phyloP scores from a whole-genome alignment of 192 early-diverging fungal species.

The Paraglomus brasilianum region DNA sequence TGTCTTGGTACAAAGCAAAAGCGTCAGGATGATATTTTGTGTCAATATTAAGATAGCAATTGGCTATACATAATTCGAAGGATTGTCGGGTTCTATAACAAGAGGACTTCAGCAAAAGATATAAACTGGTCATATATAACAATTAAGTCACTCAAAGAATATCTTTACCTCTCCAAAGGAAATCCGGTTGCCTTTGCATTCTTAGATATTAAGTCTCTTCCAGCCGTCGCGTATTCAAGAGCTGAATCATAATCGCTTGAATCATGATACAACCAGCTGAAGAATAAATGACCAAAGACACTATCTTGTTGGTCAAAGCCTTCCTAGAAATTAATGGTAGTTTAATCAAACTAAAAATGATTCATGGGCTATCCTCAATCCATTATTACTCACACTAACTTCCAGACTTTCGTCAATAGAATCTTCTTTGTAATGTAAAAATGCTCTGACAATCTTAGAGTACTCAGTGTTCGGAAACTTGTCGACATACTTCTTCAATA shows the following conservation, averaged over 20 bases:
- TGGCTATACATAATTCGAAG: conserved; percentile 59
- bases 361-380: not conserved
- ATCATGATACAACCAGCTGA: conserved; percentile 50
- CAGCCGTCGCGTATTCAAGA: conserved; percentile 50
- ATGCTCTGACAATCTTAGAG: conserved; percentile 47
- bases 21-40: conserved; percentile 55
- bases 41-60: conserved; percentile 59
- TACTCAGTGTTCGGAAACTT: conserved; percentile 47
- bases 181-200: conserved; percentile 34
- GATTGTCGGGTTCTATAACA: conserved; percentile 46
- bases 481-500: conserved; percentile 42
- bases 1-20: conserved; percentile 51
- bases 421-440: conserved; percentile 37
- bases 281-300: conserved; percentile 48
- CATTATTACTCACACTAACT: conserved; percentile 34
- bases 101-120: not conserved
- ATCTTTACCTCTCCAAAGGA: conserved; percentile 39
- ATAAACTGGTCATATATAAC: not conserved
- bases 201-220: conserved; percentile 39
- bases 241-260: conserved; percentile 50
- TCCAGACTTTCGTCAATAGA: conserved; percentile 37
- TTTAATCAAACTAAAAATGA: conserved; percentile 25
- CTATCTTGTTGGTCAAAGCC: conserved; percentile 42
- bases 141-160: not conserved
- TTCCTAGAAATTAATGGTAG: conserved; percentile 35